These are phyloP conservation scores for Penicillium egyptiacum DNA, from an alignment of 495 filamentous ascomycete species.

Conservation along the genomic window DNA sequence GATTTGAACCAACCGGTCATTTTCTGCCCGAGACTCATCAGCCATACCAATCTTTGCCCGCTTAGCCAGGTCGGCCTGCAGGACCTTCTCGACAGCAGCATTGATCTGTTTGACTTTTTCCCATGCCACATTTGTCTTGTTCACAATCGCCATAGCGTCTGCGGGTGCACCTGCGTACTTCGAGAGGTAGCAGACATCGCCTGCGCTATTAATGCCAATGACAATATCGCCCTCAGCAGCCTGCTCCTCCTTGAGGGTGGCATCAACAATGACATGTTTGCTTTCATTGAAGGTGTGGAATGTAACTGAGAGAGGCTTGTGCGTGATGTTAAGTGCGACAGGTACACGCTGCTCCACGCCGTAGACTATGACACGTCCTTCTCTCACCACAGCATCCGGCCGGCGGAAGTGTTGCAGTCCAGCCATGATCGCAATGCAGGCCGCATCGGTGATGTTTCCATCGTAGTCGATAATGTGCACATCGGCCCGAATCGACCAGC, in stretches of 20 bases:
- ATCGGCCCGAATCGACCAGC: constrained; percentile 86
- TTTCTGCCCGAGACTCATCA: constrained; percentile 80
- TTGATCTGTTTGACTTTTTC: constrained; percentile 79
- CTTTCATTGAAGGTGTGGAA: constrained; percentile 77
- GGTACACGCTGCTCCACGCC: constrained; percentile 82
- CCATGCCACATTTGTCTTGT: constrained; percentile 66
- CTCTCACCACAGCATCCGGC: constrained; percentile 80
- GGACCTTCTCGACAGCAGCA: constrained; percentile 61
- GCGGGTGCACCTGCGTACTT: constrained; percentile 82
- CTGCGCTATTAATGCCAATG: constrained; percentile 81
- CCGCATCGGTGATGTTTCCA: constrained; percentile 80
- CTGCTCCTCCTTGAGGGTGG: constrained; percentile 81
- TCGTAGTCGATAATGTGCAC: constrained; percentile 88
- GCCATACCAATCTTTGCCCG: constrained; percentile 74
- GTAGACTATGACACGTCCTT: constrained; percentile 78
- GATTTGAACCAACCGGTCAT: constrained; percentile 51
- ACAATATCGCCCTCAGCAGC: constrained; percentile 80
- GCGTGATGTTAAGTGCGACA: constrained; percentile 82
- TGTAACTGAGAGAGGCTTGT: constrained; percentile 83
- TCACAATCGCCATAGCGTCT: constrained; percentile 71
- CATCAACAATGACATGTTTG: constrained; percentile 69
- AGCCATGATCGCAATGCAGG: constrained; percentile 82
- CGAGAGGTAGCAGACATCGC: constrained; percentile 87
- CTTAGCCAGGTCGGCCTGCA: constrained; percentile 73
- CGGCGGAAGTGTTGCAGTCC: constrained; percentile 87